Evolutionary conservation across 306 rosid genomes (phyloP), one percentile per base, ranked within the genome.

Genomic region (Benincasa hispida): DNA sequence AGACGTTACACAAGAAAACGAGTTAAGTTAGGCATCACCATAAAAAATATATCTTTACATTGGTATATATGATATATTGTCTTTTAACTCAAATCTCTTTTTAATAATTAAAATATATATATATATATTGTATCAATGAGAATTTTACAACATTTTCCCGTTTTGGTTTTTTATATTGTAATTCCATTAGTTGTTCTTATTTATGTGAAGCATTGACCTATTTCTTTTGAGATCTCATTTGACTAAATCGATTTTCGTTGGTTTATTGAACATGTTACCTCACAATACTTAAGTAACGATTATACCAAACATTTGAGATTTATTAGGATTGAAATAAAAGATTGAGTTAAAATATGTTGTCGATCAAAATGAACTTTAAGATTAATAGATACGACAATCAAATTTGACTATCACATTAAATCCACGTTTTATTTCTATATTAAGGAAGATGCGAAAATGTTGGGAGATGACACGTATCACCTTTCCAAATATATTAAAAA

Each of bases 191-290:
- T 22, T 2, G 8, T 1, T 22, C 32, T 10, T 22, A 7, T n/a
- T 0, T n/a, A 8, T n/a, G 0, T 51, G 2, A 0, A 4, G 57
- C 2, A 15, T 0, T 0, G 0, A 8, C n/a, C 12, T 35, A 35
- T 54, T 0, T 8, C 5, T 54, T 54, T 54, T n/a, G 4, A 6
- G 3, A 2, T 54, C 12, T 54, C 25, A 1, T 54, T n/a, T 54
- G 12, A 18, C n/a, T 2, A 5, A 54, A 22, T 56, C 2, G 11
- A 22, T 8, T n/a, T 8, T 22, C 7, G 24, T 57, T 57, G 14
- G 9, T 24, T 24, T 24, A 12, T 4, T 58, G 1, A 22, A 11
- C 3, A n/a, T 55, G 28, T 21, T 4, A 21, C 27, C 1, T 55
- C 13, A 10, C 0, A 8, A 21, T 21, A 55, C 21, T 55, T 21